These are phyloP conservation scores for Onygenales sp. DNA, from an alignment of 2,329 filamentous ascomycete species.

Conservation along the genomic window DNA sequence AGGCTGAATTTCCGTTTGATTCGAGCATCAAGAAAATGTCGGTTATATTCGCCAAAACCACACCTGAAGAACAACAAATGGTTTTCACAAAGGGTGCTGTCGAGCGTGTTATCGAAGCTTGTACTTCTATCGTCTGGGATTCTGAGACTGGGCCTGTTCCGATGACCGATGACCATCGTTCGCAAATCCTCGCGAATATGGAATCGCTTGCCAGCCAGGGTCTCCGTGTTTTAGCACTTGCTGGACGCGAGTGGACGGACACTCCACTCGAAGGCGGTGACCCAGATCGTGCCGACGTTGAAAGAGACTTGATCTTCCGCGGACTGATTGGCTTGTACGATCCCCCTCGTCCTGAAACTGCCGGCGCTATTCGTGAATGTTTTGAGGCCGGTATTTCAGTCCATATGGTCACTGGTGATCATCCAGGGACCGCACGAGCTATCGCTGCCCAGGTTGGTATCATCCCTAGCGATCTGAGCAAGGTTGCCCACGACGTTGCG, in stretches of 20 bases:
- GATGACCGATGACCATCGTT: constrained; percentile 44
- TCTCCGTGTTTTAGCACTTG: constrained; percentile 59
- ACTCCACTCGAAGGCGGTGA: constrained; percentile 27
- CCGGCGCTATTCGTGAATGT: constrained; percentile 59
- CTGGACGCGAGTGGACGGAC: constrained; percentile 35
- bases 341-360: constrained; percentile 72
- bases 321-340: constrained; percentile 84
- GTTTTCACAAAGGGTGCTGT: constrained; percentile 39
- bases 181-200: constrained; percentile 57
- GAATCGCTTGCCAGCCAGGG: constrained; percentile 57
- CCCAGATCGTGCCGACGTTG: constrained; percentile 52
- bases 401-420: constrained; percentile 79
- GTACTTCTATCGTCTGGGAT: constrained; percentile 42
- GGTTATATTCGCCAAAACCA: constrained; percentile 47
- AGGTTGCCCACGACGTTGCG: constrained; percentile 54
- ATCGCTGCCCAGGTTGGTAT: constrained; percentile 75
- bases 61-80: constrained; percentile 19
- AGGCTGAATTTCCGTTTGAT: constrained; percentile 65
- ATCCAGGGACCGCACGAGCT: constrained; percentile 66
- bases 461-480: constrained; percentile 53
- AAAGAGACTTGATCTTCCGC: constrained; percentile 60
- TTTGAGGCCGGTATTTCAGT: constrained; percentile 66
- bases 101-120: constrained; percentile 57
- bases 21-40: constrained; percentile 70
- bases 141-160: constrained; percentile 31